Conservation (phyloP, 2,329 filamentous ascomycete genomes). For the Drechslerella coelobrocha region DNA sequence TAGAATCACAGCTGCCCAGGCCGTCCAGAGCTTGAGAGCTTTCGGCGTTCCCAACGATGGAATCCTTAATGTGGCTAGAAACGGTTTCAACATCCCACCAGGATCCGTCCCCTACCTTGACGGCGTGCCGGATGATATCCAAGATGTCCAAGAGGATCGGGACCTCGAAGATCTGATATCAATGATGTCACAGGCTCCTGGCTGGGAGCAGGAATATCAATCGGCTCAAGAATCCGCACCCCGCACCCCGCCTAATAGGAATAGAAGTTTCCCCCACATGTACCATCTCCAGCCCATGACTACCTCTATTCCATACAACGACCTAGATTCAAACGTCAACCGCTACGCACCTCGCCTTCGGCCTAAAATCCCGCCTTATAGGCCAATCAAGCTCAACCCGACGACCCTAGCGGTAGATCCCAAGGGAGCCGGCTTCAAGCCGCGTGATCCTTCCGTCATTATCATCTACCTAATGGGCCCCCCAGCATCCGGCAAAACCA, state of each 20-base stretch:
- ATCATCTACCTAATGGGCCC: constrained; percentile 29
- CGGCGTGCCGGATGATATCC: constrained; percentile 6
- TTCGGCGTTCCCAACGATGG: constrained; percentile 5
- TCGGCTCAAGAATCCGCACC: not conserved
- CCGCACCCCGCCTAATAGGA: no score
- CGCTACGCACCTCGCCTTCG: constrained; percentile 21
- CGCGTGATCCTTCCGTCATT: constrained; percentile 22
- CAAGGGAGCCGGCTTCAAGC: constrained; percentile 6
- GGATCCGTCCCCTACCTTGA: not conserved
- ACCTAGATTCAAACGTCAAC: constrained; percentile 24
- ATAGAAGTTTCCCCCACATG: constrained; percentile 1
- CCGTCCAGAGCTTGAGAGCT: constrained; percentile 8
- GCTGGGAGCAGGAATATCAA: constrained; percentile 3
- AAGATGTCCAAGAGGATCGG: constrained; percentile 5
- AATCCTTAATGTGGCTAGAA: constrained; percentile 3
- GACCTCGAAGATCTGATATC: constrained; percentile 12
- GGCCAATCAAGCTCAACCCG: constrained; percentile 3
- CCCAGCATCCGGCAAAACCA: constrained; percentile 31
- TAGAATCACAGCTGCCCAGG: constrained; percentile 13
- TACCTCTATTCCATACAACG: constrained; percentile 15
- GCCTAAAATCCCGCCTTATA: constrained; percentile 25
- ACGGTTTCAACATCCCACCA: not conserved
- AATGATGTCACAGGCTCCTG: constrained; percentile 3
- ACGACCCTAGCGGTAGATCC: constrained; percentile 5
- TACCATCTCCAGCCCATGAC: constrained; percentile 14